Evolutionary conservation across 2,329 filamentous ascomycete genomes (phyloP).

Genomic region (Xylaria hypoxylon): DNA sequence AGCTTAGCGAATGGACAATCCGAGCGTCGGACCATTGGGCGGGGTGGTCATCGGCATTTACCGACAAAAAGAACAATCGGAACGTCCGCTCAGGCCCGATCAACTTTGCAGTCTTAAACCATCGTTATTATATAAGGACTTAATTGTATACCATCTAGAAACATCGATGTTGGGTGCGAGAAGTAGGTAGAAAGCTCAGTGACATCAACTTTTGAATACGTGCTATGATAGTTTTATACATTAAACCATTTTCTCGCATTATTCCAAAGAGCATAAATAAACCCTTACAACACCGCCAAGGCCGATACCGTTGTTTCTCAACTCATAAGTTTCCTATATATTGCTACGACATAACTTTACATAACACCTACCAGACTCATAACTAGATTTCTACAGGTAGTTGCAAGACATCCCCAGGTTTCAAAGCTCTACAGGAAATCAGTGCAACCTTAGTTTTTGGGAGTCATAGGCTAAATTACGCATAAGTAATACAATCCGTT

Average conservation of each 20-base stretch:
- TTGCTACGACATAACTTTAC: background rate
- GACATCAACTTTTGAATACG: too few relatives aligned
- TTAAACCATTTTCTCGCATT: too few relatives aligned
- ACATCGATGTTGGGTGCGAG: too few relatives aligned
- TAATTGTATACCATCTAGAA: too few relatives aligned
- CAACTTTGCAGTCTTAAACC: background rate
- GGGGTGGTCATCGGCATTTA: slow-evolving; percentile 14
- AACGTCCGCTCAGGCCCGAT: slow-evolving; percentile 5
- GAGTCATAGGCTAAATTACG: background rate
- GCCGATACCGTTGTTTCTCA: too few relatives aligned
- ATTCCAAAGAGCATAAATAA: too few relatives aligned
- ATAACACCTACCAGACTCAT: background rate
- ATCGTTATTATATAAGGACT: too few relatives aligned
- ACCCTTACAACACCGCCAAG: too few relatives aligned
- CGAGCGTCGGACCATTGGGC: slow-evolving; percentile 4
- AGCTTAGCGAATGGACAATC: background rate
- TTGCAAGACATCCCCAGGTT: background rate
- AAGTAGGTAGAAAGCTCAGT: too few relatives aligned
- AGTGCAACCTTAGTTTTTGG: background rate
- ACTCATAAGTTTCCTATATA: too few relatives aligned
- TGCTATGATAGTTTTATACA: too few relatives aligned
- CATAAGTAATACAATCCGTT: background rate
- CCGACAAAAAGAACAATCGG: background rate
- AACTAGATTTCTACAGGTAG: too few relatives aligned
- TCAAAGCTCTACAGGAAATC: background rate